Evolutionary conservation across 495 filamentous ascomycete species (phyloP).

Genomic region (Penicillium atrosanguineum): DNA sequence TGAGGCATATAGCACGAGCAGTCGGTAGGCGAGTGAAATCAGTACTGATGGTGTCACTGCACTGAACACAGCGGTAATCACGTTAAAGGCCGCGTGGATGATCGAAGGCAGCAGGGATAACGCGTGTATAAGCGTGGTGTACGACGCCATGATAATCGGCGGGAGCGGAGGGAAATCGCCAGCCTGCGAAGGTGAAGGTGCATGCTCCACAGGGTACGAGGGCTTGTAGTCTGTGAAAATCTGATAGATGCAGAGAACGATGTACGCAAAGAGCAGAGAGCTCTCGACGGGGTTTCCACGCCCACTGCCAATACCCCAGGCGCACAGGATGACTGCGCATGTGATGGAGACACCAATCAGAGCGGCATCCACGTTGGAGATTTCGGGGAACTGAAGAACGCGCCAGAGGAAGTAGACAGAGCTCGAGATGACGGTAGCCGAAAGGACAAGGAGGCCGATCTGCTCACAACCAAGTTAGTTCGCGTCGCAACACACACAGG

Average conservation of each 20-base stretch:
- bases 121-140: conserved; percentile 83
- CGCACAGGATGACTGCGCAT: conserved; percentile 85
- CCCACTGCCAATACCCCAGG: conserved; percentile 91
- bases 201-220: conserved; percentile 57
- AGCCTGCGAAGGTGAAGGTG: conserved; percentile 50
- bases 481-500: conserved; percentile 5
- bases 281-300: conserved; percentile 95
- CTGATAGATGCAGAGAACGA: conserved; percentile 96
- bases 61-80: conserved; percentile 82
- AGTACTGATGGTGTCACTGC: conserved; percentile 94
- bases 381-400: conserved; percentile 87
- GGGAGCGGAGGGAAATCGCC: conserved; percentile 92
- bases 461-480: conserved; percentile 36
- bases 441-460: conserved; percentile 85
- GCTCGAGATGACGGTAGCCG: conserved; percentile 86
- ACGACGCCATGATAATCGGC: conserved; percentile 98
- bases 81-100: conserved; percentile 79
- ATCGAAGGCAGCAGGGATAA: conserved; percentile 78
- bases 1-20: conserved; percentile 89
- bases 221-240: conserved; percentile 98
- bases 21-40: conserved; percentile 87
- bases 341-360: conserved; percentile 90
- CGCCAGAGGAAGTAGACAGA: conserved; percentile 96
- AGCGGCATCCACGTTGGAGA: conserved; percentile 89
- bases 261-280: conserved; percentile 92